Base-by-base conservation (phyloP, 1,139 yeast species). In the Suhomyces taliae region DNA sequence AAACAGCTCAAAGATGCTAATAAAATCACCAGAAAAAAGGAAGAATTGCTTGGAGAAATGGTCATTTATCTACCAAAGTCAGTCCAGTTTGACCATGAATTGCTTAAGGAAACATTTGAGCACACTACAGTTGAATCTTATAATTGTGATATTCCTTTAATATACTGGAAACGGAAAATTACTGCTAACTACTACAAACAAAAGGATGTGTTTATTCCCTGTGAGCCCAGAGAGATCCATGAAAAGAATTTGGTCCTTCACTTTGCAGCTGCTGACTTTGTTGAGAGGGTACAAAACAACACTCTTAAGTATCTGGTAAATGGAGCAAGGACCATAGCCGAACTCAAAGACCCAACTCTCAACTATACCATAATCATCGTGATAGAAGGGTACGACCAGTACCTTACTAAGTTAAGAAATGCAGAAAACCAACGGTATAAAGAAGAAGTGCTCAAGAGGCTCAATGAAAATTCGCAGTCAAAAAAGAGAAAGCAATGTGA, bases 141-240 rank as follows among this genome's bases (percentile, higher is more conserved):
- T 24, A 44, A 48, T 36, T 47, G 55, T 14, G 59, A 57, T 7
- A 26, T 61, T 5, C 77, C 78, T 0, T 43, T 68, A 8, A 63
- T 74, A 7, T 54, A 53, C 38, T 75, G 79, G 78, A 65, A 61
- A 46, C 56, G 80, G 9, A 56, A 59, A 27, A 61, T 68, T 4
- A 62, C 52, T 27, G 71, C 84, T 1, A 56, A 61, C 1, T 83
- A 80, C 57, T 77, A 78, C 54, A 54, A 65, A 14, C 60, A 56
- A 3, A 66, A 68, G 39, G 87, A 82, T 52, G 57, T 76, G 0
- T 85, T 82, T 52, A 70, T 79, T 8, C 90, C 91, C 0, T 69
- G 79, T 45, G 66, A 61, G 0, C 64, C 73, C 0, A 65, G 60
- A 32, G 61, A 72, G 5, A 51, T 70, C 1, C 65, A 67, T 4